A percentile compares a stretch with the other conserved stretches of the same genome.
Evolutionary conservation across 1,139 yeast genomes (phyloP).

Genomic region (Hanseniaspora uvarum): DNA sequence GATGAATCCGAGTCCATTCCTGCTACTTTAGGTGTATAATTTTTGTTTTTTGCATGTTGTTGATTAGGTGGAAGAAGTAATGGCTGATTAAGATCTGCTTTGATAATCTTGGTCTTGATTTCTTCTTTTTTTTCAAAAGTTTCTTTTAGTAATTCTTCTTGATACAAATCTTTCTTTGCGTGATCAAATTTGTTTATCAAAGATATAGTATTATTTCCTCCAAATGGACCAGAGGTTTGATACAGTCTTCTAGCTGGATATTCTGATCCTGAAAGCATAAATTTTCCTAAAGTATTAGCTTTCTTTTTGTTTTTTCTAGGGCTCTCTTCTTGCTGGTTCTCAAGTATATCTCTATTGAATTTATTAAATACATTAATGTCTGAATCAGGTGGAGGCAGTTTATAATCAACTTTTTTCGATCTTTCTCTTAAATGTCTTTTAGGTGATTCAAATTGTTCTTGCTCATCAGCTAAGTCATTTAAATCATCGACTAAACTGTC

Average conservation of each 20-base stretch:
- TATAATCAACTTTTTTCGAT: constrained; percentile 60
- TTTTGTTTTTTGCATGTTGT: constrained; percentile 1
- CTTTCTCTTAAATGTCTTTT: constrained; percentile 67
- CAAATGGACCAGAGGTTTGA: constrained; percentile 97
- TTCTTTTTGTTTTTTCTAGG: constrained; percentile 31
- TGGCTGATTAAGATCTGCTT: constrained; percentile 14
- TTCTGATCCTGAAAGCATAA: constrained; percentile 21
- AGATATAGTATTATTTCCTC: constrained; percentile 81
- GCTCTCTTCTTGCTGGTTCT: constrained; percentile 32
- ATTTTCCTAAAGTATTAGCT: constrained; percentile 18
- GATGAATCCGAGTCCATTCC: constrained; percentile 43
- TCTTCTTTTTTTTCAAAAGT: constrained; percentile 1
- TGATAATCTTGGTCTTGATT: constrained; percentile 9
- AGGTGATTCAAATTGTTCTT: constrained; percentile 33
- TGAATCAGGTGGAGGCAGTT: constrained; percentile 72
- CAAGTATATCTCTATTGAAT: constrained; percentile 3
- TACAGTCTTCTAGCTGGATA: constrained; percentile 53
- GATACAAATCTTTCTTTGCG: background rate
- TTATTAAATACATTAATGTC: constrained; percentile 34
- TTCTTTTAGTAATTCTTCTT: constrained; percentile 5
- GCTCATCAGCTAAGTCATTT: constrained; percentile 28
- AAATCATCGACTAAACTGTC: constrained; percentile 30
- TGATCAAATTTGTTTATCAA: constrained; percentile 16
- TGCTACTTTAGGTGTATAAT: constrained; percentile 20
- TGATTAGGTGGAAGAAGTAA: constrained; percentile 6